Evolutionary conservation across 192 early-diverging fungal genomes (phyloP).

Genomic region (Oehlia diaphana): DNA sequence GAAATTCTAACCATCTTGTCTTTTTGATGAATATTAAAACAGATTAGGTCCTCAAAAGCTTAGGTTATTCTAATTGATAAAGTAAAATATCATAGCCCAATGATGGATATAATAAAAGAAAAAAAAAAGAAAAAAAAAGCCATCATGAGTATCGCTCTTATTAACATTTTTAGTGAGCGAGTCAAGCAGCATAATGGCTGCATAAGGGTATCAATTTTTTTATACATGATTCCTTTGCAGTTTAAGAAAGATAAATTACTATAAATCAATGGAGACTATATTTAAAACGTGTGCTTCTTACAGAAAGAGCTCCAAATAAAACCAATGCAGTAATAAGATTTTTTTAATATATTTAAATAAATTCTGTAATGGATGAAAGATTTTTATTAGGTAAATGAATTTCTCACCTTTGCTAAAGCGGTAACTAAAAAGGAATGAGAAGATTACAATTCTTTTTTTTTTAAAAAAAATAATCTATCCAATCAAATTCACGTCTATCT

Average conservation of each 20-base stretch:
- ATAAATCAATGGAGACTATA: not conserved
- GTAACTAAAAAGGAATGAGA: no score
- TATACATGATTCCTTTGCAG: not conserved
- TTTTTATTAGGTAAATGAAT: not conserved
- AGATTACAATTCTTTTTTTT: no score
- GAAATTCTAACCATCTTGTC: slow-evolving; percentile 94
- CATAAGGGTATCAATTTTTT: not conserved
- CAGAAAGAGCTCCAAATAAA: not conserved
- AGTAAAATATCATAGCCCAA: not conserved
- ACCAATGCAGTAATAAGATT: not conserved
- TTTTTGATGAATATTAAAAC: not conserved
- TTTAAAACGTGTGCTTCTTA: no score
- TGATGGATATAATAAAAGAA: no score
- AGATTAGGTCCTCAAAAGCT: no score
- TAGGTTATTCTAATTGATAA: not conserved
- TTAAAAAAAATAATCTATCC: no score
- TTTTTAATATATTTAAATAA: not conserved
- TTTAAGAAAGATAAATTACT: not conserved
- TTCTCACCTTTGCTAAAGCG: not conserved
- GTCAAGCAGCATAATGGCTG: not conserved
- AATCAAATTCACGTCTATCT: no score
- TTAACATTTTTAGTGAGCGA: not conserved
- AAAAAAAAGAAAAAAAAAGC: no score
- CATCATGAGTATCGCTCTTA: not conserved
- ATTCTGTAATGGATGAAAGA: not conserved